These are phyloP conservation scores for Olyra latifolia DNA, from an alignment of 176 grass and related monocot species.

Conservation along the genomic window DNA sequence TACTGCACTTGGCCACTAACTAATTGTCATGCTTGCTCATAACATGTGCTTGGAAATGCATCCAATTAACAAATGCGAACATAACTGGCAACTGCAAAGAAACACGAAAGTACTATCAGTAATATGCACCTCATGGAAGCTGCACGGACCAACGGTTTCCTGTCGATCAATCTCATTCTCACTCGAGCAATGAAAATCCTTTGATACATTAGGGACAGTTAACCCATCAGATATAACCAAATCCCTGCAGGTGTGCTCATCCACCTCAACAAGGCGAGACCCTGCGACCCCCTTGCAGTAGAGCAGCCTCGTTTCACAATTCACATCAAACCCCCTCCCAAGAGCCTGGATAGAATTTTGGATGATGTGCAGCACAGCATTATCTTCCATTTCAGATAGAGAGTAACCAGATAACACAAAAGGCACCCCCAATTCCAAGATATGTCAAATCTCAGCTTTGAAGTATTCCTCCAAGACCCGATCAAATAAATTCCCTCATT, in stretches of 20 bases:
- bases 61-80: too few relatives aligned
- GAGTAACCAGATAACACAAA: neutral
- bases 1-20: neutral
- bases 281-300: conserved; percentile 56
- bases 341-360: conserved; percentile 43
- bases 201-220: conserved; percentile 37
- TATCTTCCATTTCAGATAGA: conserved; percentile 44
- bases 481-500: neutral
- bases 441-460: neutral
- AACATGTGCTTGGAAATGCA: neutral
- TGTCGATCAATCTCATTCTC: conserved; percentile 17
- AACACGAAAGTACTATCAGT: conserved; percentile 1
- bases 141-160: conserved; percentile 41
- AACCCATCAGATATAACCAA: conserved; percentile 35
- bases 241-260: conserved; percentile 35
- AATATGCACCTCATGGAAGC: conserved; percentile 49
- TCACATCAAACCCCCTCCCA: conserved; percentile 57
- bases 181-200: conserved; percentile 33
- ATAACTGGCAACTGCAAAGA: conserved; percentile 10
- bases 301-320: conserved; percentile 52
- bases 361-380: conserved; percentile 40
- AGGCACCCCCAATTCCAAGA: neutral
- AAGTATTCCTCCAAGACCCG: too few relatives aligned
- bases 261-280: conserved; percentile 40
- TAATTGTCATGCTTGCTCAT: neutral